phyloP scores from a whole-genome alignment of 371 early-diverging fungal species.

The Mortierella sp. region DNA sequence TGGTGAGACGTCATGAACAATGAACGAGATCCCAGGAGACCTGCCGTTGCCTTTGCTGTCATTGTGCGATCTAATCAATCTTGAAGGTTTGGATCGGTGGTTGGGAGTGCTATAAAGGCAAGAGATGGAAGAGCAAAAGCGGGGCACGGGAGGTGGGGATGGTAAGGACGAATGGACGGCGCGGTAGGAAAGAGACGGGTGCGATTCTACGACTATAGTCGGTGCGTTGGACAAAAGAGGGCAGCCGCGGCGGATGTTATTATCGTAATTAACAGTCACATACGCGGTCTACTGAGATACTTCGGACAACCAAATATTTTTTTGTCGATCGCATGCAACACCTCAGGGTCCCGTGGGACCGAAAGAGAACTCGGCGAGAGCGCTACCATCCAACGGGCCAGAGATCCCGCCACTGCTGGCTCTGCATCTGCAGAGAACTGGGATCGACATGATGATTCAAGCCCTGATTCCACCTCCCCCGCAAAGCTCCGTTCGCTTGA shows the following conservation, averaged over 20 bases:
- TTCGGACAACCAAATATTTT: too few species aligned
- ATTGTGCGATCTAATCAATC: conserved; percentile 5
- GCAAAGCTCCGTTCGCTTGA: too few species aligned
- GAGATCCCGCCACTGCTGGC: too few species aligned
- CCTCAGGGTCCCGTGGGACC: too few species aligned
- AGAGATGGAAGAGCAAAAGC: background rate
- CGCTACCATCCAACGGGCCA: too few species aligned
- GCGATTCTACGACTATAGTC: background rate
- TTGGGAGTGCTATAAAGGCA: background rate
- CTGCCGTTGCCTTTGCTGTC: conserved; percentile 17
- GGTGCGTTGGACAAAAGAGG: conserved; percentile 15
- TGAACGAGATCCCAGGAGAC: conserved; percentile 20
- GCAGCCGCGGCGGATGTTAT: conserved; percentile 9
- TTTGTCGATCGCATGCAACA: too few species aligned
- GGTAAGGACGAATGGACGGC: background rate
- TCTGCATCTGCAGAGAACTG: too few species aligned
- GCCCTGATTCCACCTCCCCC: too few species aligned
- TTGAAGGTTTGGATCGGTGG: background rate
- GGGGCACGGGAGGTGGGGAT: background rate
- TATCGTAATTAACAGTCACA: too few species aligned
- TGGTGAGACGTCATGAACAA: conserved; percentile 12
- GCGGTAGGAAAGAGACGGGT: background rate
- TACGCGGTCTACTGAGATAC: too few species aligned
- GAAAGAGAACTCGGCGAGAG: too few species aligned
- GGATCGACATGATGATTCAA: too few species aligned